Evolutionary conservation across 768 basidiomycete species (phyloP).

Genomic region (Podaxis sp.): DNA sequence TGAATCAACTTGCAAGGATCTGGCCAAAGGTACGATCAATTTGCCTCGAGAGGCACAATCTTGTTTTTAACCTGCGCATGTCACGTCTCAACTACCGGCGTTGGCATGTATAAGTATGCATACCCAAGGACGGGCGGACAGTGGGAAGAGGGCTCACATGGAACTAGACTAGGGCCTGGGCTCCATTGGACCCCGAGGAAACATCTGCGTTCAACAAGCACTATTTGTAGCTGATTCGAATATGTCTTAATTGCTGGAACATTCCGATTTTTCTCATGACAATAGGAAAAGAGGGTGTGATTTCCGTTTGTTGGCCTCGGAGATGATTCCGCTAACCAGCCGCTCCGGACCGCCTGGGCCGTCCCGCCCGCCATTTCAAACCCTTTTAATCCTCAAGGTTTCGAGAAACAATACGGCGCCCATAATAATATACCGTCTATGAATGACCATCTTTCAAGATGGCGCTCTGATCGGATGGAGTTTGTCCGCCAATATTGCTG

Average conservation of each 20-base stretch:
- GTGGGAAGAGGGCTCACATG: not conserved
- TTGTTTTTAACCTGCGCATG: not conserved
- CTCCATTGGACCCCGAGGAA: too few species aligned
- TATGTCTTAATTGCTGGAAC: not conserved
- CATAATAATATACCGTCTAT: not conserved
- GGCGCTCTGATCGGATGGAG: not conserved
- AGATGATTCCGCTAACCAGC: not conserved
- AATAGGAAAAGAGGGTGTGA: not conserved
- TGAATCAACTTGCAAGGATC: not conserved
- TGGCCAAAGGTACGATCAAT: not conserved
- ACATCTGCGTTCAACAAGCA: too few species aligned
- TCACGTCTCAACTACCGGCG: too few species aligned
- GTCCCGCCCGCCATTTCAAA: not conserved
- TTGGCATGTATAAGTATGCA: not conserved
- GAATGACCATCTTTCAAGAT: not conserved
- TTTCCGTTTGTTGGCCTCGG: not conserved
- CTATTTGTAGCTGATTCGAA: too few species aligned
- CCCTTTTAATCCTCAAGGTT: not conserved
- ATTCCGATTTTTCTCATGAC: not conserved
- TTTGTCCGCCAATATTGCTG: not conserved
- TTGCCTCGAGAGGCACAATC: not conserved
- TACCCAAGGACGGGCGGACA: not conserved
- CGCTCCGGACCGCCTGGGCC: too few species aligned
- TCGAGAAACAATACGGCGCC: not conserved
- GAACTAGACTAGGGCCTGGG: not conserved